Base-by-base conservation (phyloP, 163 green algal species). In the Scenedesmus sp. region DNA sequence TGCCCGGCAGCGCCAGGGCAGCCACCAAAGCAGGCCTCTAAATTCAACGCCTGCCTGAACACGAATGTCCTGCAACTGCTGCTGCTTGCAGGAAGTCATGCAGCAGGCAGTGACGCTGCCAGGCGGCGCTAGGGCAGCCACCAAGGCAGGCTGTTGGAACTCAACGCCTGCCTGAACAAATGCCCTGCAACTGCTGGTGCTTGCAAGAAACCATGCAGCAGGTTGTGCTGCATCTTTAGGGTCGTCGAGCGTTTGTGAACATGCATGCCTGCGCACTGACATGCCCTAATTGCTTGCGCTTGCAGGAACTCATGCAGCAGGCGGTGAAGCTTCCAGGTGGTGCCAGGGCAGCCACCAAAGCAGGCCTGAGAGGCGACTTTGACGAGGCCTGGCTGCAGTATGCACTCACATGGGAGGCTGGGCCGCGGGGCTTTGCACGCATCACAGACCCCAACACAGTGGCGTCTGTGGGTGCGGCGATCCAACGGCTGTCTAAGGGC, bases 271-370 rank as follows among this genome's bases (percentile, higher is more conserved):
- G n/a, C n/a, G n/a, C n/a, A n/a, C n/a, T n/a, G n/a, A n/a, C n/a
- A n/a, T n/a, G n/a, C n/a, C n/a, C n/a, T n/a, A n/a, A n/a, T n/a
- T n/a, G n/a, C n/a, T n/a, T n/a, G n/a, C n/a, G 34, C 34, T 46
- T 46, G 34, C 87, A 81, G 64, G 34, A 86, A 23, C 15, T 91
- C 18, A 64, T 85, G 73, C 23, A 54, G 52, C 56, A 60, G 46
- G 56, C 62, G 55, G 87, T 85, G 12, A 76, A 62, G 89, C 82
- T 95, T n/a, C 94, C 94, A 7, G 20, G 77, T 1, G 73, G 54
- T 26, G 95, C 94, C 5, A 89, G 93, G 34, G 87, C 87, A 0
- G 94, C 87, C 5, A 95, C 94, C 23, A 97, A 97, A 87, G 12
- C 57, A 23, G n/a, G 55, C 5, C 88, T 96, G 46, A 84, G 94